Base-by-base conservation (phyloP, 176 grass and related monocot species). In the Leersia perrieri region DNA sequence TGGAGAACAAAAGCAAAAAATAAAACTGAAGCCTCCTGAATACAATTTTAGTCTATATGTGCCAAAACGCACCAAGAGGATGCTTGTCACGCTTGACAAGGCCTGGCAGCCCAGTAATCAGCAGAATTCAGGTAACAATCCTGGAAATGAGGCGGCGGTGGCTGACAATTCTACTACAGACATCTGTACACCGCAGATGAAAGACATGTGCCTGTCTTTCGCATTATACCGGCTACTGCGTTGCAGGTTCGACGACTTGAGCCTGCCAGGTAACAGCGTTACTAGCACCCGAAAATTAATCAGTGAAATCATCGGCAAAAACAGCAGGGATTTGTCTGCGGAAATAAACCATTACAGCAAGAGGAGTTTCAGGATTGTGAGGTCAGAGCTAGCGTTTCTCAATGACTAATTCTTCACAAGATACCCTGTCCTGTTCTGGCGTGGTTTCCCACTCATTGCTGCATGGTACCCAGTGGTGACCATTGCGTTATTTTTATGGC, bases 371-470 rank as follows among this genome's bases (percentile, higher is more conserved):
- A 0, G 36, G 14, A 53, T 80, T 26, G 32, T n/a, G 12, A 3
- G 31, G 9, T 14, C 38, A 13, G 77, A 80, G 35, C 39, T 80
- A 5, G 29, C 39, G 3, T 80, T 66, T 13, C 34, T 68, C 38
- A 80, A 68, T 0, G 36, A 80, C 42, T 80, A 80, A 36, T 66
- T 80, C 11, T 80, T 68, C 66, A 66, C 77, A 9, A 80, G 62
- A 28, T 79, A 65, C 9, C 76, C 76, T 11, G 6, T 67, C 9
- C 39, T 79, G 0, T 79, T 79, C 60, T 79, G 32, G 32, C 36
- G 51, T 11, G 58, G 39, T 10, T 36, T 42, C 18, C 39, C 61
- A 1, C 22, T 66, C 0, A 0, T 42, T 9, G 9, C 29, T 31
- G 14, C 33, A 44, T 22, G 15, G 27, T 3, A 64, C 28, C 30